A percentile compares a stretch with the other conserved stretches of the same genome.
These are phyloP conservation scores for Cerrena zonata DNA, from an alignment of 1,284 basidiomycete species.

Conservation along the genomic window DNA sequence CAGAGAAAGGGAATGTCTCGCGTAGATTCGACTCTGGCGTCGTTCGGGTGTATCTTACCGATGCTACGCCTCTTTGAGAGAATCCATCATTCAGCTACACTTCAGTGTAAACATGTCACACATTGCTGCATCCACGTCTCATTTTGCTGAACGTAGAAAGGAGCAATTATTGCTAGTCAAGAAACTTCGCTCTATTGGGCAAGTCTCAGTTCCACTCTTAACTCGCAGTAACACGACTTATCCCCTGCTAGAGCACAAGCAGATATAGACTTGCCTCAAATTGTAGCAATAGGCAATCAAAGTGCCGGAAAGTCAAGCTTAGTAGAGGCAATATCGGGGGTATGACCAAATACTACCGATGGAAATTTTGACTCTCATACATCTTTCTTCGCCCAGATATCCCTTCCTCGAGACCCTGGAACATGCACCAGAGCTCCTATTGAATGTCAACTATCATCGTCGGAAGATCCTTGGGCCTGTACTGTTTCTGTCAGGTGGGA, in stretches of 20 bases:
- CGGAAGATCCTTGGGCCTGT: constrained; percentile 27
- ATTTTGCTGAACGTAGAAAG: constrained; percentile 9
- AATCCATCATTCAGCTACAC: too few species aligned
- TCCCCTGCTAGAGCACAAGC: constrained; percentile 26
- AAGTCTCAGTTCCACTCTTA: too few species aligned
- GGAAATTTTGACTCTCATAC: background rate
- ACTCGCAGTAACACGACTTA: too few species aligned
- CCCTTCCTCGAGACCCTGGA: constrained; percentile 18
- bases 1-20: too few species aligned
- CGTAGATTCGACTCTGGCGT: too few species aligned
- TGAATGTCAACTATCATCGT: constrained; percentile 22
- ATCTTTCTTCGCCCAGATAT: constrained; percentile 9
- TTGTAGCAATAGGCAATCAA: constrained; percentile 27
- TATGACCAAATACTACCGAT: too few species aligned
- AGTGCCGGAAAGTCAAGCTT: too few species aligned
- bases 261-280: constrained; percentile 23
- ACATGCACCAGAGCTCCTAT: constrained; percentile 27
- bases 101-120: too few species aligned
- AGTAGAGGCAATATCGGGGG: constrained; percentile 58
- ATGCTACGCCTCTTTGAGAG: too few species aligned
- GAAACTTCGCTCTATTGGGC: constrained; percentile 12
- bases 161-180: constrained; percentile 12
- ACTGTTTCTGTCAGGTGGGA: constrained; percentile 29
- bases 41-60: too few species aligned
- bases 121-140: too few species aligned